Evolutionary conservation across 2,329 filamentous ascomycete species (phyloP).

Genomic region (Mollisiaceae sp.): DNA sequence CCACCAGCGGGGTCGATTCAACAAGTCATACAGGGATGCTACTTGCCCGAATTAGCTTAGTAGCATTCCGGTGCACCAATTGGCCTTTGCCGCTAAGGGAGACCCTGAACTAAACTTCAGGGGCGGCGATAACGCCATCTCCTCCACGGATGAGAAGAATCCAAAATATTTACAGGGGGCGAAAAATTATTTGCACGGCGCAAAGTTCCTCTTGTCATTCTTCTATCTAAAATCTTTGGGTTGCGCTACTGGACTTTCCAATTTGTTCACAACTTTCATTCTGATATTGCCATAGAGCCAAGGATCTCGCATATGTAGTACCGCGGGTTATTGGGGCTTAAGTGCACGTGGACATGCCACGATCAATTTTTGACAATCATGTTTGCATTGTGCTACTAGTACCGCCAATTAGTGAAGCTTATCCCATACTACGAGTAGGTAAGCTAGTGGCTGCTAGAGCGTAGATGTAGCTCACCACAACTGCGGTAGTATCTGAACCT

Average conservation of each 20-base stretch:
- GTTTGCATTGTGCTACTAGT: not conserved
- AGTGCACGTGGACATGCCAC: not conserved
- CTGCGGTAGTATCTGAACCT: not conserved
- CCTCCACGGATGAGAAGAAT: not conserved
- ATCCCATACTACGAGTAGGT: not conserved
- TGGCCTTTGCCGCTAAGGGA: not conserved
- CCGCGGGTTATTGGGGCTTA: not conserved
- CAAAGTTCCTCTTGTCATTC: not conserved
- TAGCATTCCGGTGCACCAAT: no score
- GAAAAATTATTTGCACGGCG: slow-evolving; percentile 10
- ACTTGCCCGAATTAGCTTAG: no score
- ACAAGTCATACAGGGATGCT: not conserved
- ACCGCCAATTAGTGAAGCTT: not conserved
- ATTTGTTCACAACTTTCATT: not conserved
- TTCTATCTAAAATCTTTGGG: not conserved
- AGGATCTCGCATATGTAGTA: not conserved
- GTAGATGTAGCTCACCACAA: not conserved
- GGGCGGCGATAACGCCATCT: not conserved
- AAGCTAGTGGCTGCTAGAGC: not conserved
- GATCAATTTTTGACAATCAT: not conserved
- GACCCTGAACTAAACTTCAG: not conserved
- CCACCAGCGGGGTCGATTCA: slow-evolving; percentile 1
- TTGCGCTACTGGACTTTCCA: no score
- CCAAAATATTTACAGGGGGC: not conserved
- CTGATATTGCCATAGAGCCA: not conserved